Conservation (phyloP, 2,329 filamentous ascomycete genomes). For the Aspergillus sp. region DNA sequence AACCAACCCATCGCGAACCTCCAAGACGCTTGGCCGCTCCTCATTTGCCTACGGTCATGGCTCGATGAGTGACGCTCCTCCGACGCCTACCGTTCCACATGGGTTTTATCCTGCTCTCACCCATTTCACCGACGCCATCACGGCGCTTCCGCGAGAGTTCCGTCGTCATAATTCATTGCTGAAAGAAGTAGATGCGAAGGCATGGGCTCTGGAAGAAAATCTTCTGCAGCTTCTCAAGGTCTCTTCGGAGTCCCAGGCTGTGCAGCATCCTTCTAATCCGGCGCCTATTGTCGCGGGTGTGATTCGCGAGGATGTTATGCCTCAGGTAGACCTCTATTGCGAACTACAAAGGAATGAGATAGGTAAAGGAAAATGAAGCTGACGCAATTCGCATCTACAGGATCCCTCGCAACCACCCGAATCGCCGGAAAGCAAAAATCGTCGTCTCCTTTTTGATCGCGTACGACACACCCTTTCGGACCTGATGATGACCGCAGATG, state of each 20-base stretch:
- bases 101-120: conserved; percentile 60
- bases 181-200: conserved; percentile 97
- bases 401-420: conserved; percentile 24
- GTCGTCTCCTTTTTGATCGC: conserved; percentile 67
- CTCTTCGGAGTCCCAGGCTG: conserved; percentile 28
- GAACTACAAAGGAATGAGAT: background rate
- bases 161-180: conserved; percentile 91
- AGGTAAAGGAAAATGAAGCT: background rate
- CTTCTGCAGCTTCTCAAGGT: conserved; percentile 64
- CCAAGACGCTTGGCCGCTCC: conserved; percentile 37
- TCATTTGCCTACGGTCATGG: conserved; percentile 34
- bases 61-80: conserved; percentile 20
- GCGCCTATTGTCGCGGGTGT: conserved; percentile 31
- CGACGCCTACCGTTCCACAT: conserved; percentile 30
- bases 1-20: conserved; percentile 44
- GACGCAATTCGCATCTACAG: conserved; percentile 9
- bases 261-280: conserved; percentile 26
- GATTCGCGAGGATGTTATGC: conserved; percentile 27
- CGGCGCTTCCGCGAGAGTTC: conserved; percentile 87
- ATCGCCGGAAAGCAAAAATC: conserved; percentile 30
- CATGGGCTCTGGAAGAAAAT: conserved; percentile 78
- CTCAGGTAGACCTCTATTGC: conserved; percentile 2
- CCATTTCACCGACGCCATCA: conserved; percentile 84
- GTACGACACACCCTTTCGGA: conserved; percentile 72
- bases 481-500: conserved; percentile 84